Conservation (phyloP, 169 alveolate genomes). For the Cyclospora cayetanensis region DNA sequence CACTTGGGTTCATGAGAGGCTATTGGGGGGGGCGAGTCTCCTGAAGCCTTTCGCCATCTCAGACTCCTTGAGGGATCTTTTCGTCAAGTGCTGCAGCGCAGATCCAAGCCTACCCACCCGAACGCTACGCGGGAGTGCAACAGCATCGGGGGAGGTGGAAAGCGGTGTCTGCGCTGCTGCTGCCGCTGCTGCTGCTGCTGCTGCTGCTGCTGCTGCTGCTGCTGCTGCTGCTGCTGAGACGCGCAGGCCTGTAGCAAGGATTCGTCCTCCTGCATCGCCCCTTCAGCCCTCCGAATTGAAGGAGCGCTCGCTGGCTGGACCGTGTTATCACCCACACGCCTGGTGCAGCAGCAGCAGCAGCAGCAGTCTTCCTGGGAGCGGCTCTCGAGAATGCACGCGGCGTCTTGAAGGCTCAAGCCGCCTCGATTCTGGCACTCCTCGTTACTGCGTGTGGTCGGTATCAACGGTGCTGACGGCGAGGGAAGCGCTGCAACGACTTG, state of each 20-base stretch:
- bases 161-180: neutral
- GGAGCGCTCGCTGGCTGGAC: too few relatives aligned
- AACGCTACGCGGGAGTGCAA: neutral
- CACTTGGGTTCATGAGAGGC: neutral
- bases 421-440: too few relatives aligned
- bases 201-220: neutral
- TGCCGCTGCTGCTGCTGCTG: neutral
- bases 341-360: neutral
- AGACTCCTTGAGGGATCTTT: neutral
- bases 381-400: too few relatives aligned
- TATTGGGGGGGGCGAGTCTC: neutral
- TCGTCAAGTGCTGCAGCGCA: neutral
- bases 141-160: neutral
- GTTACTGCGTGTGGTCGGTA: neutral
- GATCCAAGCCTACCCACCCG: neutral
- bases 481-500: neutral
- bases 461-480: neutral
- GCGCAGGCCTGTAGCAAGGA: too few relatives aligned
- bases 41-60: neutral
- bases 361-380: neutral
- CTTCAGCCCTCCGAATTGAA: too few relatives aligned
- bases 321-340: too few relatives aligned
- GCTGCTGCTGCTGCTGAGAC: neutral
- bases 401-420: too few relatives aligned
- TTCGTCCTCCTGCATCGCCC: too few relatives aligned